Evolutionary conservation across 148 eudicot genomes (phyloP).

Genomic region (Fagopyrum tataricum): DNA sequence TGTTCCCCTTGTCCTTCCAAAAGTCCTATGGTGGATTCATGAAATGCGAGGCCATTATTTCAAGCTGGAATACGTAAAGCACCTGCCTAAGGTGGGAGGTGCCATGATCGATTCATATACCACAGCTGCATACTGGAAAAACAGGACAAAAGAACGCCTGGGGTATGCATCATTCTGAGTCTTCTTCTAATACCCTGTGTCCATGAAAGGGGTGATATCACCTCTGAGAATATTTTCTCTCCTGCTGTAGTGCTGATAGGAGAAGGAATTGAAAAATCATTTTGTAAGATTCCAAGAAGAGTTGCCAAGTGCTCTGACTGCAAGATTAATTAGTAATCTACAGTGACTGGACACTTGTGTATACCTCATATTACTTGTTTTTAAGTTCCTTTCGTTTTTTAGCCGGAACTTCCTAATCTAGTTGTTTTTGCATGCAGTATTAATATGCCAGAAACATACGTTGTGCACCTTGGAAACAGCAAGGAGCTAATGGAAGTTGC

Average conservation of each 20-base stretch:
- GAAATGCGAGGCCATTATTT: constrained; percentile 99
- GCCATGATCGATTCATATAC: constrained; percentile 96
- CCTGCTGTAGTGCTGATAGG: not conserved
- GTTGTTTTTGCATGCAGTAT: constrained; percentile 42
- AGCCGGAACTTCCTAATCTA: not conserved
- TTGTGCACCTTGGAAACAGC: constrained; percentile 99
- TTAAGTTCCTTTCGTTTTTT: not conserved
- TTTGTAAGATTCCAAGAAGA: not conserved
- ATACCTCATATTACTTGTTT: not conserved
- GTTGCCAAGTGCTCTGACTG: not conserved
- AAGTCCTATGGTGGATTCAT: constrained; percentile 99
- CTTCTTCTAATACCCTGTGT: not conserved
- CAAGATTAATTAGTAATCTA: not conserved
- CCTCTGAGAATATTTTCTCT: not conserved
- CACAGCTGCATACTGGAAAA: constrained; percentile 95
- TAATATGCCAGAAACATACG: constrained; percentile 88
- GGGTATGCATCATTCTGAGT: constrained; percentile 28
- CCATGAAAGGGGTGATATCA: not conserved
- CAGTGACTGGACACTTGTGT: not conserved
- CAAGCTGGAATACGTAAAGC: constrained; percentile 87
- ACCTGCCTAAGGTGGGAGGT: constrained; percentile 91
- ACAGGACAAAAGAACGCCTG: constrained; percentile 81
- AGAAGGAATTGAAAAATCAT: not conserved
- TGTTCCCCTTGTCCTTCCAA: constrained; percentile 83
- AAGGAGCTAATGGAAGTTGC: constrained; percentile 96